A percentile compares a stretch with the other conserved stretches of the same genome.
These are phyloP conservation scores for Favolaschia claudopus DNA, from an alignment of 768 basidiomycete genomes.

Conservation along the genomic window DNA sequence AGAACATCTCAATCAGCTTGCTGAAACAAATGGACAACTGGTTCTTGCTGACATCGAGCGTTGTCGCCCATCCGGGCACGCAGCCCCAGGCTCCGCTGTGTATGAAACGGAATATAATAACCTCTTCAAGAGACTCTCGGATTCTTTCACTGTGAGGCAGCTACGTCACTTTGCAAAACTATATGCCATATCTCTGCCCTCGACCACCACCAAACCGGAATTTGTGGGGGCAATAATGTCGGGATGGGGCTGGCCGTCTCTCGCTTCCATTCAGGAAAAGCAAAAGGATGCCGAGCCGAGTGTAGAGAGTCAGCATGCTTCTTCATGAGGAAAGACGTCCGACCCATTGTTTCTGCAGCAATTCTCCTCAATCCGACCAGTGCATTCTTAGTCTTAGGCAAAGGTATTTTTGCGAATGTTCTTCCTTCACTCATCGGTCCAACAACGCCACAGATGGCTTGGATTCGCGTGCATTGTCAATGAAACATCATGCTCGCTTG, in stretches of 20 bases:
- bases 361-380: constrained; percentile 64
- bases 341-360: constrained; percentile 43
- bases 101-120: constrained; percentile 63
- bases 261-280: constrained; percentile 58
- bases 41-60: constrained; percentile 70
- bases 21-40: constrained; percentile 52
- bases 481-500: constrained; percentile 66
- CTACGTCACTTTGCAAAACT: constrained; percentile 60
- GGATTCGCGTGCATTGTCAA: constrained; percentile 66
- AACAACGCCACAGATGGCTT: constrained; percentile 59
- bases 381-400: constrained; percentile 76
- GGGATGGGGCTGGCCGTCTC: constrained; percentile 74
- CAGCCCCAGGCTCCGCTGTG: constrained; percentile 46
- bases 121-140: constrained; percentile 60
- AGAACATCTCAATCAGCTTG: constrained; percentile 62
- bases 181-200: constrained; percentile 50
- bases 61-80: constrained; percentile 51
- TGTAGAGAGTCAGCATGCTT: constrained; percentile 51
- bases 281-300: constrained; percentile 57
- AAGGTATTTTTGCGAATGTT: constrained; percentile 49
- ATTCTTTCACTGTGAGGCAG: constrained; percentile 71
- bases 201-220: constrained; percentile 45
- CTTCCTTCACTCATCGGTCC: background rate
- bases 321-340: too few relatives aligned
- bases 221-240: constrained; percentile 65